Base-by-base conservation (phyloP, 163 green algal genomes). In the Chlamydomonas reinhardtii region DNA sequence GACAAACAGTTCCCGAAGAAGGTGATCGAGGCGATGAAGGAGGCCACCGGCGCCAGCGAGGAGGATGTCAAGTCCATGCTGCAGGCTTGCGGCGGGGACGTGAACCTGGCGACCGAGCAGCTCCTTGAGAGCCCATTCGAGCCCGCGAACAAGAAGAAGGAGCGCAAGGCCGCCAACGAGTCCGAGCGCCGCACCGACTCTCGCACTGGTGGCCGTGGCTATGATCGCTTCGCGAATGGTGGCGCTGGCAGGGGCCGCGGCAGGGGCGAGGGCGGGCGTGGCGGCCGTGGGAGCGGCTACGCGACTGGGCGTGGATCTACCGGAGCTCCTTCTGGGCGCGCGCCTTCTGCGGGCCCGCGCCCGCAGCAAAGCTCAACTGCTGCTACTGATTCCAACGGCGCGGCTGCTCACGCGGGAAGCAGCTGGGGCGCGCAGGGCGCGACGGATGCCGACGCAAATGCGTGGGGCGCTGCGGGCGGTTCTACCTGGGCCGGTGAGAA, bases 41-140 rank as follows among this genome's bases (percentile, higher is more conserved):
- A 85, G 78, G 82, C 48, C 31, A 91, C 87, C 1, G 61, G 74
- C 17, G 76, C 87, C 1, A 72, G 31, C 8, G 82, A 91, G n/a
- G 87, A 91, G 39, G 87, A 91, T 74, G 75, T 91, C 35, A 83
- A 88, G 66, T 34, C 68, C n/a, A 88, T 88, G 82, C 89, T 90
- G 29, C 80, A 87, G 56, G 37, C 74, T 39, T 85, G 81, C 61
- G 29, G 73, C 29, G 86, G 89, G 19, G 85, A 92, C 48, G 83
- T 88, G 16, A 87, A 92, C 80, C 43, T 66, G 37, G 89, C 85
- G 35, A 89, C 76, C 37, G 61, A 81, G 52, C 70, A 65, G 66
- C 77, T 92, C 34, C 77, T 92, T 1, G 89, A 90, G 76, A 87
- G 54, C 31, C 85, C 85, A 11, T 91, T 91, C 62, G 24, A 89